These are phyloP conservation scores for Mrakiaceae sp. DNA, from an alignment of 1,284 basidiomycete species.

Conservation along the genomic window DNA sequence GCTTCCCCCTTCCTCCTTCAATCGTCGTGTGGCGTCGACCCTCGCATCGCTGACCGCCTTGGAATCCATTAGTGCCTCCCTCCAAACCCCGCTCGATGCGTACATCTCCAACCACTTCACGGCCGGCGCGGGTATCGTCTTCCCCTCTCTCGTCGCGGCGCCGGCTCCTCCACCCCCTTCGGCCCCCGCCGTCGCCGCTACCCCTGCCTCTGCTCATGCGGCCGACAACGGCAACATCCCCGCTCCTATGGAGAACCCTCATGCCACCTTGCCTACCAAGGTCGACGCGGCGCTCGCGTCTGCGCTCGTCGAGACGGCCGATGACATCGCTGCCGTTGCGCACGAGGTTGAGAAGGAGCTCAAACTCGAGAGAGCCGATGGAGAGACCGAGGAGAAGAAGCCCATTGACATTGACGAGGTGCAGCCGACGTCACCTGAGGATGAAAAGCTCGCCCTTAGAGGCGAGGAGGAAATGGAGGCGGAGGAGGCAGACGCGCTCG, in stretches of 20 bases:
- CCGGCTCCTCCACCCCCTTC: background rate
- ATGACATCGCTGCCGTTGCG: constrained; percentile 7
- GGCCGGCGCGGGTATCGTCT: constrained; percentile 22
- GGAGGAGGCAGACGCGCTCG: background rate
- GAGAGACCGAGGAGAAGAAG: constrained; percentile 5
- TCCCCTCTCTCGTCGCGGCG: background rate
- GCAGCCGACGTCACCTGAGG: too few species aligned
- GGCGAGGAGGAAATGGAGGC: constrained; percentile 12
- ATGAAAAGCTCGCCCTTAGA: background rate
- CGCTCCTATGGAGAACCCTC: background rate
- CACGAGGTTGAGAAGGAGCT: constrained; percentile 6
- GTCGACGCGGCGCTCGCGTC: background rate
- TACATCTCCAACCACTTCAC: constrained; percentile 67
- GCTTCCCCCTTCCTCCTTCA: too few species aligned
- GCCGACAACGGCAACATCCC: background rate
- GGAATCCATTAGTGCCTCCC: background rate
- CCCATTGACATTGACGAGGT: constrained; percentile 6
- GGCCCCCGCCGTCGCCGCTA: background rate
- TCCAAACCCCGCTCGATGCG: constrained; percentile 35
- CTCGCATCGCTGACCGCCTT: too few species aligned
- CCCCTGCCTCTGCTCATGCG: background rate
- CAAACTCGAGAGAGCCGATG: background rate
- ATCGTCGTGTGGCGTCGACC: too few species aligned
- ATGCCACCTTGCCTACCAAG: background rate
- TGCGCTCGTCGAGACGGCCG: constrained; percentile 10